Conservation (phyloP, 495 filamentous ascomycete genomes). For the Daldinia childiae region DNA sequence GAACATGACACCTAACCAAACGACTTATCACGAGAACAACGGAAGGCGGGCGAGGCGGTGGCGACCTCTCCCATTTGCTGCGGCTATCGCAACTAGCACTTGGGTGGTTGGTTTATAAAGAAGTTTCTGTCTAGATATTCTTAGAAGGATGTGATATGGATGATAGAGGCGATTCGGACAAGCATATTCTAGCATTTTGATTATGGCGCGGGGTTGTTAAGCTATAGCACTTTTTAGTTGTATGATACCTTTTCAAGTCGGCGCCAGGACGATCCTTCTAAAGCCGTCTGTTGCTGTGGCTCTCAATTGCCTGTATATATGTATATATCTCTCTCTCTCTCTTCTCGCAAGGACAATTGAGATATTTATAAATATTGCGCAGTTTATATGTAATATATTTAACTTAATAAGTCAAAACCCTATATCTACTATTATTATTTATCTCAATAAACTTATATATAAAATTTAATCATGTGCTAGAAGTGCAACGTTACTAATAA, state of each 20-base stretch:
- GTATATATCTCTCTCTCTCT: not conserved
- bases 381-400: not conserved
- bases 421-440: not conserved
- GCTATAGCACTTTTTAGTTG: conserved; percentile 1
- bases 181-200: conserved; percentile 11
- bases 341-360: not conserved
- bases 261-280: not conserved
- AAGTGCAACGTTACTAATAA: conserved; percentile 23
- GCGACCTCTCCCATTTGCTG: conserved; percentile 26
- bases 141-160: not conserved
- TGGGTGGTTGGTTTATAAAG: conserved; percentile 37
- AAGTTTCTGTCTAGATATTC: not conserved
- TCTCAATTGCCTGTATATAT: not conserved
- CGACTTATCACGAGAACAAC: conserved; percentile 47
- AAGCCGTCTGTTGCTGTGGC: not conserved
- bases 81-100: conserved; percentile 26
- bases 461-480: not conserved
- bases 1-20: conserved; percentile 69
- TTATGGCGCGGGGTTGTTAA: not conserved
- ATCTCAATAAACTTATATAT: not conserved
- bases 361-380: not conserved
- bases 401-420: no score
- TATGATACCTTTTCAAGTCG: conserved; percentile 4
- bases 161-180: not conserved
- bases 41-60: conserved; percentile 15